Evolutionary conservation across 2,329 filamentous ascomycete species (phyloP).

Genomic region (Escovopsis weberi): DNA sequence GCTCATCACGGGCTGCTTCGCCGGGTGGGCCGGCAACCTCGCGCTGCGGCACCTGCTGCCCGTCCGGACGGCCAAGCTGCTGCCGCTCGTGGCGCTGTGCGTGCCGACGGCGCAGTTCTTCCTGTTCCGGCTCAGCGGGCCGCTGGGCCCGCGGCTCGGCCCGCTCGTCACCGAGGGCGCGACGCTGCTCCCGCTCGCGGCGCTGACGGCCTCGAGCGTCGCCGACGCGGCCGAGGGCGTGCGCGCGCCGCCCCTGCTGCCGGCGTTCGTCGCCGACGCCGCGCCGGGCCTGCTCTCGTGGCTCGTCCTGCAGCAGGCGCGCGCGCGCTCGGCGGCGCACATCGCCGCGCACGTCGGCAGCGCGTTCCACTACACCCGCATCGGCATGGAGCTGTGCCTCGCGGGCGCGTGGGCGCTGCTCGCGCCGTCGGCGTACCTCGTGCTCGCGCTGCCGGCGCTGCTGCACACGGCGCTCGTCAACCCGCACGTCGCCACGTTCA

Average conservation of each 20-base stretch:
- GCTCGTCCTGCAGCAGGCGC: slow-evolving; percentile 42
- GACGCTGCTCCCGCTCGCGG: slow-evolving; percentile 55
- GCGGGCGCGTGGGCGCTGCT: slow-evolving; percentile 49
- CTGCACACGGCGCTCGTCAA: slow-evolving; percentile 60
- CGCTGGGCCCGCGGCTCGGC: slow-evolving; percentile 54
- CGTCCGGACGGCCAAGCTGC: slow-evolving; percentile 33
- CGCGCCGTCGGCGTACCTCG: slow-evolving; percentile 52
- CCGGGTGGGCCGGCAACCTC: slow-evolving; percentile 57
- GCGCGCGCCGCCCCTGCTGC: slow-evolving; percentile 33
- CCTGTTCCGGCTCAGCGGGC: slow-evolving; percentile 50
- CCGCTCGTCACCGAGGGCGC: slow-evolving; percentile 61
- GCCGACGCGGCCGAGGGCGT: slow-evolving; percentile 50
- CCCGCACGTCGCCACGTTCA: slow-evolving; percentile 51
- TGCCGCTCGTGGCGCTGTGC: slow-evolving; percentile 63
- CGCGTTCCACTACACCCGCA: slow-evolving; percentile 50
- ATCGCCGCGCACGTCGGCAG: slow-evolving; percentile 42
- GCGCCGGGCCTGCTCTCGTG: slow-evolving; percentile 53
- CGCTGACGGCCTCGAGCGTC: slow-evolving; percentile 48
- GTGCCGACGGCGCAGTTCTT: slow-evolving; percentile 60
- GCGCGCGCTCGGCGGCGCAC: slow-evolving; percentile 24
- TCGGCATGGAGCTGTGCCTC: slow-evolving; percentile 57
- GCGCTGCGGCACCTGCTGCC: slow-evolving; percentile 32
- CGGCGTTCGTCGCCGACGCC: slow-evolving; percentile 45
- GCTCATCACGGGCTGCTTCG: slow-evolving; percentile 50
- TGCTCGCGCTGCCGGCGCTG: slow-evolving; percentile 56